Base-by-base conservation (phyloP, 768 basidiomycete species). In the Suillus fuscotomentosus region DNA sequence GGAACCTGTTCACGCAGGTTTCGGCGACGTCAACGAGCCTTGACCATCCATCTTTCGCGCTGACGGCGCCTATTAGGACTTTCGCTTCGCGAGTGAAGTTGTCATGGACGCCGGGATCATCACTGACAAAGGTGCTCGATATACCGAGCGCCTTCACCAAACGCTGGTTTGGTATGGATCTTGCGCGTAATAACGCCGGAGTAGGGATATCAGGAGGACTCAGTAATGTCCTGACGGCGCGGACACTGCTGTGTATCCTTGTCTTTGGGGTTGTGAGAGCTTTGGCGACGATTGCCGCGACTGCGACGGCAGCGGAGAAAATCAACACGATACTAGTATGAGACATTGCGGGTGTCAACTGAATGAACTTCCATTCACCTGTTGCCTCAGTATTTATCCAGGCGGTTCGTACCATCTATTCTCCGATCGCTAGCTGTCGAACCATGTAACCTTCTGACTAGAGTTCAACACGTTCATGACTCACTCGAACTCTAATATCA, bases 121-220 rank as follows among this genome's bases (percentile, higher is more conserved):
- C 42, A 48, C 79, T 82, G 34, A 88, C 86, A 47, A 88, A 88
- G 0, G 87, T 84, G 55, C 82, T 88, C 0, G 82, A 78, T 11
- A 77, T 38, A 0, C 67, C 68, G 7, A 76, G 76, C 0, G 76
- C 75, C 3, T 68, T 57, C 0, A 75, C 65, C 0, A 76, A 73
- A 0, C 76, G 66, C 42, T 69, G 31, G 5, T 75, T 75, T 0
- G 74, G 74, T 0, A 15, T 11, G 0, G 74, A 72, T 0, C 74
- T 69, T 0, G 74, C 61, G 20, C 31, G 62, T 1, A 75, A 70
- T 0, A 75, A 57, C 2, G n/a, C 47, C 0, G 9, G 27, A 0
- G 76, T 47, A 0, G 75, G 14, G 10, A 48, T 17, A 7, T 60
- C 5, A 0, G 66, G 61, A 3, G 75, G 74, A 9, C 64, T 70